Evolutionary conservation across 176 grass and related monocot genomes (phyloP).

Genomic region (Zea luxurians): DNA sequence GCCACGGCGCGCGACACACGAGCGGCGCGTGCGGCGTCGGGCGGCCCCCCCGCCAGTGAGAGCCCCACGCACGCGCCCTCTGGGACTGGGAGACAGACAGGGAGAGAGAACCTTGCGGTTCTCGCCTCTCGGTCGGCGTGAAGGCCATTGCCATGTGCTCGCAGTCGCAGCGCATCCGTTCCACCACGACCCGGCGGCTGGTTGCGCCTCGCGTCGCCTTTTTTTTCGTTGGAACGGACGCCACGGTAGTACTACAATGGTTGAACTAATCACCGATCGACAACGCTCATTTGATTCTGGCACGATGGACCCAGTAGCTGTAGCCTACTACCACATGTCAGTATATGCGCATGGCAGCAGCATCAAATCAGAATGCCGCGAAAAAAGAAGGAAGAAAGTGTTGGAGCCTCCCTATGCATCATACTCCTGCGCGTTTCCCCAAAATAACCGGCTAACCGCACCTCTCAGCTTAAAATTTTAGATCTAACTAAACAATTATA

Average conservation of each 20-base stretch:
- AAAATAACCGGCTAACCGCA: no score
- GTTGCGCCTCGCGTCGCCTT: neutral
- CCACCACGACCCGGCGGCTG: neutral
- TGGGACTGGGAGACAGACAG: neutral
- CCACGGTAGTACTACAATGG: neutral
- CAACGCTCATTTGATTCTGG: neutral
- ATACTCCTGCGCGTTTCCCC: no score
- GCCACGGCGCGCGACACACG: neutral
- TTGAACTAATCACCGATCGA: neutral
- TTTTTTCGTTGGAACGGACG: neutral
- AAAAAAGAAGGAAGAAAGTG: no score
- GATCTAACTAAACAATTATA: no score
- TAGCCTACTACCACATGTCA: no score
- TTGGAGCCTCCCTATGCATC: no score
- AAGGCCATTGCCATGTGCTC: neutral
- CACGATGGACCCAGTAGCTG: neutral
- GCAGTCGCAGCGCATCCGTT: neutral
- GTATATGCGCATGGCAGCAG: no score
- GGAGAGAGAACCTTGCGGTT: neutral
- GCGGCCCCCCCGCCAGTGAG: neutral
- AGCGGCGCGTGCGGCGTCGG: constrained; percentile 21
- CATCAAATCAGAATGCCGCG: no score
- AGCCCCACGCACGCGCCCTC: constrained; percentile 16
- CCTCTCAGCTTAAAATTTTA: no score
- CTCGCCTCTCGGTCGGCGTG: neutral